Evolutionary conservation across 2,329 filamentous ascomycete species (phyloP), one percentile per base, ranked within the genome.

Genomic region (Rhytidhysteron rufulum): DNA sequence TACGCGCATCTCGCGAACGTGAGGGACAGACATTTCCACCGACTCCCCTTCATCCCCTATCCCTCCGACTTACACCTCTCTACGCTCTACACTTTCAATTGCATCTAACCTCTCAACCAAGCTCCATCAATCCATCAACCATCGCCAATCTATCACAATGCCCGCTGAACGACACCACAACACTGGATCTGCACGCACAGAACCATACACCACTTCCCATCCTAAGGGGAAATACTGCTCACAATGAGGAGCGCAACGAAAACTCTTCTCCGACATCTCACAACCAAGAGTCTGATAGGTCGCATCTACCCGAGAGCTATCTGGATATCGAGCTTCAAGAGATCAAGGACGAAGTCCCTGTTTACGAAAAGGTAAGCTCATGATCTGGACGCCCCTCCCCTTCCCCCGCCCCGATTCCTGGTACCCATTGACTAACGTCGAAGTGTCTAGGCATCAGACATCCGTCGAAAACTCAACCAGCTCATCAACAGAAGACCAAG

Each of bases 251-350:
- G n/a, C n/a, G n/a, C n/a, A n/a, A n/a, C n/a, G n/a, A n/a, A n/a
- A n/a, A n/a, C n/a, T n/a, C n/a, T n/a, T n/a, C n/a, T n/a, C n/a
- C n/a, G n/a, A n/a, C n/a, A n/a, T n/a, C n/a, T n/a, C n/a, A n/a
- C n/a, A n/a, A n/a, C n/a, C n/a, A 35, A 34, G 6, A 30, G 18
- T 13, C 10, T 15, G 35, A 46, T n/a, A 33, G 21, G n/a, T 39
- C 42, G 5, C 31, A 41, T 24, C 37, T 42, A 1, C 41, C 47
- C 3, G 35, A 20, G 25, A 42, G 36, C 31, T 50, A 50, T 30
- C 43, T 43, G 17, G 49, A 49, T 36, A 48, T 54, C 19, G 30
- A n/a, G 15, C 41, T 50, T 7, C 40, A 47, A 21, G 49, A 54
- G 18, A 41, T 27, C 1, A 33, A 42, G 13, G 45, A 39, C 16